phyloP scores from a whole-genome alignment of 768 basidiomycete species.

The Boletus tomentosulus region DNA sequence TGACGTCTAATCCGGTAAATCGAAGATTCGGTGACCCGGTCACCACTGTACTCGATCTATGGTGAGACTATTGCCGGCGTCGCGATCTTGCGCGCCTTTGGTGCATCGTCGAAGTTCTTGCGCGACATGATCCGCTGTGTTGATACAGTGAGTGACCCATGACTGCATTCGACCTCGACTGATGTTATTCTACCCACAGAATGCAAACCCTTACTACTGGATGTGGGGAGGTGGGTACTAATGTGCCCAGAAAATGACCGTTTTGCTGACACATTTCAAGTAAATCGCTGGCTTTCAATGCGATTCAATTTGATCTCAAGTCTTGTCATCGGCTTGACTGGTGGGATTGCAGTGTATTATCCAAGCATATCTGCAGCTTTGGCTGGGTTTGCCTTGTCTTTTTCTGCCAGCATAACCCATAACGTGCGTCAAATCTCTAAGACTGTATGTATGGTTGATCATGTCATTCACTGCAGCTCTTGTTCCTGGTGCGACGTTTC shows the following conservation, averaged over 20 bases:
- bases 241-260: neutral
- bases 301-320: conserved; percentile 82
- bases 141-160: conserved; percentile 56
- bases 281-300: conserved; percentile 87
- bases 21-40: conserved; percentile 46
- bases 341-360: conserved; percentile 58
- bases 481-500: conserved; percentile 75
- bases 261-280: conserved; percentile 34
- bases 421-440: conserved; percentile 41
- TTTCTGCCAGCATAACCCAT: conserved; percentile 69
- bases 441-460: conserved; percentile 13
- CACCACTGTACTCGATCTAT: conserved; percentile 45
- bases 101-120: conserved; percentile 81
- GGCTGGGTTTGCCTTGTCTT: conserved; percentile 84
- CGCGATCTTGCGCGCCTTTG: conserved; percentile 72
- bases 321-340: conserved; percentile 69
- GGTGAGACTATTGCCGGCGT: conserved; percentile 50
- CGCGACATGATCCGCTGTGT: conserved; percentile 80
- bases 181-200: conserved; percentile 29
- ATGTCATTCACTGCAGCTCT: conserved; percentile 33
- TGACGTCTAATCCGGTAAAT: neutral
- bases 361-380: conserved; percentile 74
- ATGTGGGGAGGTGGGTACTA: conserved; percentile 71
- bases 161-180: neutral
- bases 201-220: conserved; percentile 80